Conservation (phyloP, 2,329 filamentous ascomycete species). For the Aspergillus pseudotamarii region DNA sequence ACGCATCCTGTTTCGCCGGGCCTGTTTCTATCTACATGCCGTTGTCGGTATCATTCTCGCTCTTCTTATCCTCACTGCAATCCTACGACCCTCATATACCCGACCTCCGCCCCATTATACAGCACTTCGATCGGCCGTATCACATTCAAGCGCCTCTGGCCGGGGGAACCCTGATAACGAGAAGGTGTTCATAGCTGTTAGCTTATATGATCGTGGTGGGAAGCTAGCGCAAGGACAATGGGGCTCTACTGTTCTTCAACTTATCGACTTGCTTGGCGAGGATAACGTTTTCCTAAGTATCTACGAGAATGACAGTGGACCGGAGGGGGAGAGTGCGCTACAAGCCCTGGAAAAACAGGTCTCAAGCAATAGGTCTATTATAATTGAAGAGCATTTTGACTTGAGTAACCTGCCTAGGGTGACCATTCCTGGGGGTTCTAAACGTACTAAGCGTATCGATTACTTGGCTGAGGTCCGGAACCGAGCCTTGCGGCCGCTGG, state of each 20-base stretch:
- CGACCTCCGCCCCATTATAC: conserved; percentile 56
- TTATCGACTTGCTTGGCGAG: conserved; percentile 68
- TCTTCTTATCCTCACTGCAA: conserved; percentile 42
- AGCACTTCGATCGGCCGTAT: conserved; percentile 34
- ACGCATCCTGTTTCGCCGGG: conserved; percentile 34
- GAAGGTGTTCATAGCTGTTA: conserved; percentile 74
- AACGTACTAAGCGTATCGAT: conserved; percentile 70
- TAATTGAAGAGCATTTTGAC: conserved; percentile 63
- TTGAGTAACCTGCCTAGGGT: conserved; percentile 61
- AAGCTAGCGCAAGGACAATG: conserved; percentile 64
- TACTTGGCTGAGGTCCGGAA: conserved; percentile 75
- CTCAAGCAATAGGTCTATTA: conserved; percentile 55
- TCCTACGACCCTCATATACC: conserved; percentile 61
- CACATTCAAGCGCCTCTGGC: conserved; percentile 37
- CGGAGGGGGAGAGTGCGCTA: conserved; percentile 58
- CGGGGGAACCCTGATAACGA: conserved; percentile 60
- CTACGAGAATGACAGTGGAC: conserved; percentile 71
- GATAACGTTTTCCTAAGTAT: conserved; percentile 72
- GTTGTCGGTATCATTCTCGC: conserved; percentile 22
- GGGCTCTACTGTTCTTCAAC: conserved; percentile 61
- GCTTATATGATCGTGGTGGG: conserved; percentile 67
- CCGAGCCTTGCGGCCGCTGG: conserved; percentile 66
- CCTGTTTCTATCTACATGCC: conserved; percentile 33
- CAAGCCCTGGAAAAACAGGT: conserved; percentile 54
- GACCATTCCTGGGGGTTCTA: conserved; percentile 63